Evolutionary conservation across 1,284 basidiomycete genomes (phyloP), one percentile per base, ranked within the genome.

Genomic region (Afroboletus lepidellus): DNA sequence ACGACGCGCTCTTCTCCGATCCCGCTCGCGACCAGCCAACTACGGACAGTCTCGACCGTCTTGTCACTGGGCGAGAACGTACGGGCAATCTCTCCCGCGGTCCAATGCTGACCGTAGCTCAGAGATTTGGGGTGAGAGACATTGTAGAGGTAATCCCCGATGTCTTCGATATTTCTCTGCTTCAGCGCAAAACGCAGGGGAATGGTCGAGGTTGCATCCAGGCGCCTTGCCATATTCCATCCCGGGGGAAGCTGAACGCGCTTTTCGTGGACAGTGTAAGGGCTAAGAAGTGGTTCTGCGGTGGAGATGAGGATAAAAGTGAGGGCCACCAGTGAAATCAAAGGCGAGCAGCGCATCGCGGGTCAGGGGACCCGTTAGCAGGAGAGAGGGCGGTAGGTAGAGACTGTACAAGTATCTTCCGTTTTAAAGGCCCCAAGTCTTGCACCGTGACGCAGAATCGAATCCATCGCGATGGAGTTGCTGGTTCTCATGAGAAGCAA

Each of bases 61-160:
- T 74, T 62, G 3, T 51, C 50, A 24, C 67, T 67, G 0, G 79
- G 77, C 9, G 74, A 69, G 55, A 79, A 79, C 20, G 67, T 74
- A 37, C 68, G 54, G 3, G 72, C 67, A 36, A 80, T 64, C 43
- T 70, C 57, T 3, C 57, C 64, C 11, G 73, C 60, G 1, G 67
- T 60, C 78, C 78, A 80, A 57, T 80, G 78, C 36, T 74, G 69
- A 7, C 78, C 77, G 51, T 77, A 80, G 61, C 71, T 69, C 12
- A 66, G 55, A 3, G 74, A 79, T 15, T 63, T 57, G 5, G 78
- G 78, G 51, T 76, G 69, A 11, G 78, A 77, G 6, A 78, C 73
- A 38, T 72, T 73, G 48, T 72, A 65, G 30, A 78, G 66, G 51
- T 61, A 67, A 38, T 71, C 62, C 18, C 76, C 70, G 16, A 79